Conservation (phyloP, 202 grass and related monocot genomes). For the Carex arenaria region DNA sequence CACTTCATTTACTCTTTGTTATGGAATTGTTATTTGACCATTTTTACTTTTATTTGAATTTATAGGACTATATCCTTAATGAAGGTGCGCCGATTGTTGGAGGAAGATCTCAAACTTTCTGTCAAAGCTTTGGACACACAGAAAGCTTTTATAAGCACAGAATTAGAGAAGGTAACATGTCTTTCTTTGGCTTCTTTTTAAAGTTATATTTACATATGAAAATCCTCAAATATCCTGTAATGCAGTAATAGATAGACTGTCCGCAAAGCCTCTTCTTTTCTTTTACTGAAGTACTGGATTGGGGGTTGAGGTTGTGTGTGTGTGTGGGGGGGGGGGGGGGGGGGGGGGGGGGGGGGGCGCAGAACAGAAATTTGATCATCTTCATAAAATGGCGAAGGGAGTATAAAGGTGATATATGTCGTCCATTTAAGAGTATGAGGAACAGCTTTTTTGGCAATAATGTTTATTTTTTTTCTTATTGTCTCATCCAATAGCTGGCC, state of each 20-base stretch:
- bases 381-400: neutral
- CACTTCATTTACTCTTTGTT: neutral
- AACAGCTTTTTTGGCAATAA: neutral
- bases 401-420: neutral
- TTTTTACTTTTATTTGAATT: constrained; percentile 1
- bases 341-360: neutral
- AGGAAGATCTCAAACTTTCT: constrained; percentile 76
- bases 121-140: constrained; percentile 75
- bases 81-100: constrained; percentile 78
- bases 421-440: neutral
- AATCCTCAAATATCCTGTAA: neutral
- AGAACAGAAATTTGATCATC: neutral
- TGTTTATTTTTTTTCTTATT: constrained; percentile 28
- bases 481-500: neutral
- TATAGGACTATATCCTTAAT: constrained; percentile 76
- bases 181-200: neutral
- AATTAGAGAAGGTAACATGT: constrained; percentile 59
- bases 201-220: neutral
- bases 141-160: constrained; percentile 55
- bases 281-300: neutral
- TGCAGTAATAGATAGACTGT: neutral
- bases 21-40: neutral
- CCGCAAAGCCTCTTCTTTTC: neutral
- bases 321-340: too few species aligned
- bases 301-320: too few species aligned